Base-by-base conservation (phyloP, 345 rosid genomes). In the Boechera divaricarpa region DNA sequence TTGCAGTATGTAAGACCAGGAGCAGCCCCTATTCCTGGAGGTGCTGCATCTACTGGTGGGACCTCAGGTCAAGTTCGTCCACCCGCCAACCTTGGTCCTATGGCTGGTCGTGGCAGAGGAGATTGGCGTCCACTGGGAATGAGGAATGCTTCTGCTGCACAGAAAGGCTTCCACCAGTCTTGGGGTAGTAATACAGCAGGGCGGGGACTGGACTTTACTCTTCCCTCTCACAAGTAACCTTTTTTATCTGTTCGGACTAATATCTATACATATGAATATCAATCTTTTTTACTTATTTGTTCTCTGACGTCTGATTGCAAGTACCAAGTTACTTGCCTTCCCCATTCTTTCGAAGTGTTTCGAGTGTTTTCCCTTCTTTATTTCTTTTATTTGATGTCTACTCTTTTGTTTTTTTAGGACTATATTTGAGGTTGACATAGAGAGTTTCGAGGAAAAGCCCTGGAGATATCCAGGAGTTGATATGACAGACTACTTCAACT, bases 1-100 rank as follows among this genome's bases (percentile, higher is more conserved):
- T 63, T 87, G 93, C 89, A 96, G 99, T 96, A 96, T 85, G 98
- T 93, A 74, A 96, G 99, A 76, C 99, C 98, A 12, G 98, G 96
- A 76, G 97, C 95, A 32, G 81, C 89, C 56, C 90, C 93, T 21
- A 84, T 88, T 10, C 91, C 94, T 79, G 98, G 93, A 85, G 83
- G 84, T 53, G 65, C 83, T 63, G 29, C 83, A 57, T 67, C 79
- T 83, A 83, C 78, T 79, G 83, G 85, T 74, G 89, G 79, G 66
- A 89, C 86, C 72, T 79, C 93, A 44, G 90, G 91, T 74, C 98
- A 90, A 85, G 82, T 85, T 76, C 98, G 93, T 70, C 99, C 97
- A 63, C 85, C 85, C 13, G 77, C 80, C 18, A 90, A 80, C 74
- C 69, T 86, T 78, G 90, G 81, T 80, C 82, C 86, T 42, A 75